These are phyloP conservation scores for Sphagnum fallax DNA, from an alignment of 228 moss, liverwort and hornwort genomes.

Conservation along the genomic window DNA sequence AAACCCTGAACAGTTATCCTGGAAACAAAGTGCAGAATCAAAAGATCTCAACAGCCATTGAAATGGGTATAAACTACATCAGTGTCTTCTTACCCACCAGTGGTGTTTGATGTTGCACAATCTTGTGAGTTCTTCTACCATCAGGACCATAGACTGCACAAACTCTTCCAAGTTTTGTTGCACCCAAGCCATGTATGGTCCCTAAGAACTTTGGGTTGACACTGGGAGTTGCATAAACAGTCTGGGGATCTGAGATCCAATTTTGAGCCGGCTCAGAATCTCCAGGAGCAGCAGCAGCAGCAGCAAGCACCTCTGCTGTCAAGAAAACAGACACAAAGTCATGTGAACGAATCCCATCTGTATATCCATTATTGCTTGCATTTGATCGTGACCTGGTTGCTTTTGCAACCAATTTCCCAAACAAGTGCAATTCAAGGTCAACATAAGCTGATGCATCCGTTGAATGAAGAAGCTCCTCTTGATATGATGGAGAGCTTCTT, in stretches of 20 bases:
- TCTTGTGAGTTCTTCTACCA: constrained; percentile 70
- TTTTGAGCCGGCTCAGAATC: constrained; percentile 11
- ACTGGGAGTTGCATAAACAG: background rate
- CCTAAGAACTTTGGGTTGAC: constrained; percentile 44
- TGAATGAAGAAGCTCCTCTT: constrained; percentile 1
- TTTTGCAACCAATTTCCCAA: constrained; percentile 80
- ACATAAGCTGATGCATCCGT: constrained; percentile 47
- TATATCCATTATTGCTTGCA: constrained; percentile 7
- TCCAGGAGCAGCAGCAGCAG: constrained; percentile 9
- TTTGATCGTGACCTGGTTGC: constrained; percentile 52
- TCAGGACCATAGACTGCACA: constrained; percentile 67
- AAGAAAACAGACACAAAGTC: constrained; percentile 75
- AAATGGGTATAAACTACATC: too few species aligned
- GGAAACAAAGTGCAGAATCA: too few species aligned
- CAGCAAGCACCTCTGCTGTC: constrained; percentile 26
- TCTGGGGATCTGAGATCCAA: constrained; percentile 9
- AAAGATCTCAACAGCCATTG: too few species aligned
- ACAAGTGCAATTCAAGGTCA: constrained; percentile 83
- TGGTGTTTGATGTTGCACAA: constrained; percentile 83
- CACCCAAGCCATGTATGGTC: constrained; percentile 71
- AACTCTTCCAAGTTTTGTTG: constrained; percentile 26
- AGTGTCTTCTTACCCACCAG: constrained; percentile 66
- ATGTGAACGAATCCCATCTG: constrained; percentile 12
- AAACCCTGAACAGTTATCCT: too few species aligned
- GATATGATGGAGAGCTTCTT: background rate